A percentile compares a stretch with the other conserved stretches of the same genome.
Conservation (phyloP, 2,329 filamentous ascomycete genomes). For the Mollisia scopiformis region DNA sequence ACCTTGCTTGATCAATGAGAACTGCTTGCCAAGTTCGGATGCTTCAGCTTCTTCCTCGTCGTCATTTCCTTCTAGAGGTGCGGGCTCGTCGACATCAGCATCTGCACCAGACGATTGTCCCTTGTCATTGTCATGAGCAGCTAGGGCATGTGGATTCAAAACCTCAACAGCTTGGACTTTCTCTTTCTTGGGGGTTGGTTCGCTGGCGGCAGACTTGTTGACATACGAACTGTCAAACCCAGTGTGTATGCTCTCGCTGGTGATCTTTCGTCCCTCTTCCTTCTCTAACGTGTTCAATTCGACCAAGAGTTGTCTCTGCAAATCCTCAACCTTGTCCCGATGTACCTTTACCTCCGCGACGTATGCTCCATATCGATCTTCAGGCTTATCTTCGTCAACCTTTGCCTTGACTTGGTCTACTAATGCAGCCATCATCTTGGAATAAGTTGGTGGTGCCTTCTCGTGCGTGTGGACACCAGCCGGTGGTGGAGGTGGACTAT, state of each 20-base stretch:
- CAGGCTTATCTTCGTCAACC: conserved; percentile 72
- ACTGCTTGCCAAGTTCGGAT: conserved; percentile 76
- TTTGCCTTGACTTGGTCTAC: conserved; percentile 85
- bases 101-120: conserved; percentile 60
- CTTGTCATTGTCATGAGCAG: conserved; percentile 45
- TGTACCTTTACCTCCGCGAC: conserved; percentile 78
- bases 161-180: conserved; percentile 67
- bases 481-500: conserved; percentile 74
- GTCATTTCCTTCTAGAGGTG: conserved; percentile 48
- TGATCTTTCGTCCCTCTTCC: conserved; percentile 88
- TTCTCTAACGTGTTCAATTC: conserved; percentile 84
- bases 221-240: conserved; percentile 91
- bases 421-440: conserved; percentile 97
- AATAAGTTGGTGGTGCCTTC: conserved; percentile 77
- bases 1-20: conserved; percentile 75
- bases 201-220: conserved; percentile 52
- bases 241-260: conserved; percentile 84
- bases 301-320: conserved; percentile 74
- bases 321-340: conserved; percentile 72
- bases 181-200: conserved; percentile 44
- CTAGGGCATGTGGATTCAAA: conserved; percentile 65
- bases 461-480: conserved; percentile 78
- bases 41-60: conserved; percentile 75
- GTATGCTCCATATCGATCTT: conserved; percentile 74
- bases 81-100: conserved; percentile 61